Base-by-base conservation (phyloP, 768 basidiomycete genomes). In the Amanita fuliginea region DNA sequence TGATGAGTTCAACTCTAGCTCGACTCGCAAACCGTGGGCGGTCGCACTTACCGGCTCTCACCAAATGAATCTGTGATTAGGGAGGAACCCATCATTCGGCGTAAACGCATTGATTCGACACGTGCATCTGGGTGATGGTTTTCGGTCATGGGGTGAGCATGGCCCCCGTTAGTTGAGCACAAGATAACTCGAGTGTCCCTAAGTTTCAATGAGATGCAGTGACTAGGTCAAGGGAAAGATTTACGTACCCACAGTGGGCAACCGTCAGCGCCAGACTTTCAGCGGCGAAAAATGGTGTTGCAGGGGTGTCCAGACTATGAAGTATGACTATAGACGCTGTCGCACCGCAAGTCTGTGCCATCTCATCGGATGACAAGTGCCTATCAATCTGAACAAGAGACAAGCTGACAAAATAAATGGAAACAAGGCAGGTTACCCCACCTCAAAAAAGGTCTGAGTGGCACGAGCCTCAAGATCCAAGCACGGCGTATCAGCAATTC, bases 41-140 rank as follows among this genome's bases (percentile, higher is more conserved):
- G 21, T 13, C 14, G 6, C 18, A 60, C 68, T 65, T 62, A 89
- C 80, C 94, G 72, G 26, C 83, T 79, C 72, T 98, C 94, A 6
- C 95, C 94, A 58, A 89, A 98, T 4, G 91, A 93, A 62, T 98
- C 95, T 2, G 88, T 88, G 39, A 96, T 86, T 22, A 95, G 65
- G 3, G 87, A 84, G 7, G 84, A 83, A 9, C 92, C 86, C 80
- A 89, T 92, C 80, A 92, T 87, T 47, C 87, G 76, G 28, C 94
- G 77, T 47, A 99, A 67, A 39, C 96, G 74, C 39, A 80, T 81
- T 26, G 87, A 79, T 62, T 99, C 96, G 8, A 88, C 74, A 30
- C 81, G 81, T 19, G 89, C 77, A 57, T 98, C 95, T n/a, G 92
- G 86, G 62, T 97, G 95, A 61, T 99, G 96, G 24, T 80, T 83